phyloP scores from a whole-genome alignment of 352 stramenopile genomes.

The Phytophthora ramorum region DNA sequence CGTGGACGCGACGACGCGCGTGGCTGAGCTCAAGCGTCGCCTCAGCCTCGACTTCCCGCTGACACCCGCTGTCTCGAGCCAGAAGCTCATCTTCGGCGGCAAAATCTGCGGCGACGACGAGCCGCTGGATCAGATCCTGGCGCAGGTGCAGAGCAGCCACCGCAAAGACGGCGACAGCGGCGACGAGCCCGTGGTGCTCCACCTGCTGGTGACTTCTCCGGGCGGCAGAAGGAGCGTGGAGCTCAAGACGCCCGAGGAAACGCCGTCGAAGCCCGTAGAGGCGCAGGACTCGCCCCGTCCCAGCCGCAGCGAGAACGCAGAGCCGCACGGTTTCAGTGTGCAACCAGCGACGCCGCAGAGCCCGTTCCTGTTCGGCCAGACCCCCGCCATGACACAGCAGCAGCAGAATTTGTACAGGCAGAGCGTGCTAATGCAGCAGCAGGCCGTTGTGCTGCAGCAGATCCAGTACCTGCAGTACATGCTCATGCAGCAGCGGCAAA shows the following conservation, averaged over 20 bases:
- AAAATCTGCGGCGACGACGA: slow-evolving; percentile 83
- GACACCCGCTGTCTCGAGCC: slow-evolving; percentile 49
- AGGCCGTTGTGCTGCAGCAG: slow-evolving; percentile 76
- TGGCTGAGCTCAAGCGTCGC: slow-evolving; percentile 70
- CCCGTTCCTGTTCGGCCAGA: slow-evolving; percentile 23
- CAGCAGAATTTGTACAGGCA: slow-evolving; percentile 69
- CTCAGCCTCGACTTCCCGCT: slow-evolving; percentile 59
- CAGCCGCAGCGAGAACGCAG: slow-evolving; percentile 3
- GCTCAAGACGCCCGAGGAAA: slow-evolving; percentile 16
- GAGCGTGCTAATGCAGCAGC: slow-evolving; percentile 80
- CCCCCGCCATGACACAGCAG: slow-evolving; percentile 28
- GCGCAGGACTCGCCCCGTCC: slow-evolving; percentile 39
- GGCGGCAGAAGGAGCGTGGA: slow-evolving; percentile 18
- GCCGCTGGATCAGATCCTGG: slow-evolving; percentile 51
- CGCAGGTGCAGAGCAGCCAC: slow-evolving; percentile 47
- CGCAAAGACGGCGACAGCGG: slow-evolving; percentile 31
- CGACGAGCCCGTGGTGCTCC: slow-evolving; percentile 67
- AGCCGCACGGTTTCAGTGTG: slow-evolving; percentile 15
- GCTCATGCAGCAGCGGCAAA: slow-evolving; percentile 47
- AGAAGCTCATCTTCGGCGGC: slow-evolving; percentile 89
- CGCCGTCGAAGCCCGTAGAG: slow-evolving; percentile 14
- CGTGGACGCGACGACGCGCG: slow-evolving; percentile 36
- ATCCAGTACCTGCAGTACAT: slow-evolving; percentile 86
- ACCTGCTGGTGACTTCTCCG: slow-evolving; percentile 66
- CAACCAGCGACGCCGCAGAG: slow-evolving; percentile 15